Conservation (phyloP, 352 stramenopile species). For the Pythium diclinum region DNA sequence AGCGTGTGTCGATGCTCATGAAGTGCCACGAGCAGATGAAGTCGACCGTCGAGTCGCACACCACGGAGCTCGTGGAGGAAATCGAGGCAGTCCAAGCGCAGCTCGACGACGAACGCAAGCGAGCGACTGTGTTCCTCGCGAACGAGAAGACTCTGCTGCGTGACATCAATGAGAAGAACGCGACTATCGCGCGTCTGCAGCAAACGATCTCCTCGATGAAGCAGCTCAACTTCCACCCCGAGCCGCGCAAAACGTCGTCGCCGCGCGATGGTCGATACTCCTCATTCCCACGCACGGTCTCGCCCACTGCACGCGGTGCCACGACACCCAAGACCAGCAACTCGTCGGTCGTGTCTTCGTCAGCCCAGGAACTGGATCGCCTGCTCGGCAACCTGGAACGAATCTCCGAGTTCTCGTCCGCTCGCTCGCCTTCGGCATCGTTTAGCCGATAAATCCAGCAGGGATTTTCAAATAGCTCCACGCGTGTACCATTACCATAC, state of each 20-base stretch:
- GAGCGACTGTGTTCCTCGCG: constrained; percentile 48
- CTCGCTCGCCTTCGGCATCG: constrained; percentile 19
- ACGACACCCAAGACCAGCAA: constrained; percentile 19
- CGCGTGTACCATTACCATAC: not conserved
- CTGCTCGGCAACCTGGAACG: constrained; percentile 67
- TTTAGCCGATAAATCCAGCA: constrained; percentile 7
- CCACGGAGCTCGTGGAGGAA: constrained; percentile 57
- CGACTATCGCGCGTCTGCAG: constrained; percentile 50
- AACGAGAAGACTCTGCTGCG: constrained; percentile 73
- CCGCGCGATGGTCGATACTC: constrained; percentile 6
- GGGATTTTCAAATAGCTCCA: not conserved
- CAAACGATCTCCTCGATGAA: constrained; percentile 39
- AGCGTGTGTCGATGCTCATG: constrained; percentile 50
- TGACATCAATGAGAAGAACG: constrained; percentile 69
- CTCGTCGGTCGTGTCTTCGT: constrained; percentile 19
- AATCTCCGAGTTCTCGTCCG: constrained; percentile 59
- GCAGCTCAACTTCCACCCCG: constrained; percentile 16
- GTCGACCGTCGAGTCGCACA: constrained; percentile 56
- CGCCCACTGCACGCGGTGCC: constrained; percentile 3
- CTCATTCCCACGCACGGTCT: constrained; percentile 11
- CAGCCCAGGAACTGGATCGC: constrained; percentile 56
- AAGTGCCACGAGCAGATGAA: constrained; percentile 71
- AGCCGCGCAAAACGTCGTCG: constrained; percentile 1
- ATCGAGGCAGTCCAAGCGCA: constrained; percentile 65
- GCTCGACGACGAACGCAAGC: constrained; percentile 63